These are phyloP conservation scores for Vaccinium vitisidaea DNA, from an alignment of 148 eudicot genomes.

Conservation along the genomic window DNA sequence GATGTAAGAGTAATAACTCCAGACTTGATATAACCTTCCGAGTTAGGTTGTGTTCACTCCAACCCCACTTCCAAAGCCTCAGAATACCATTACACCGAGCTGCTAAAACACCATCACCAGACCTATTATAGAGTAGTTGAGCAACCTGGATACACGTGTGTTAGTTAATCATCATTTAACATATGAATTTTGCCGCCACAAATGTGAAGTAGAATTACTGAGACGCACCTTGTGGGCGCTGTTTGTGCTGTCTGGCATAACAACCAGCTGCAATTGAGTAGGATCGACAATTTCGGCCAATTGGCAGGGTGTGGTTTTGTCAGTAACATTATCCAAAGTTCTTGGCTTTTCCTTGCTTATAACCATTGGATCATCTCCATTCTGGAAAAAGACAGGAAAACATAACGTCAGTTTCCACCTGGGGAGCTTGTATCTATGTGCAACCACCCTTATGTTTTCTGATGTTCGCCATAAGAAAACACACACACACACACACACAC, in stretches of 20 bases:
- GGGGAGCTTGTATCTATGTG: background rate
- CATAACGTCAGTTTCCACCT: background rate
- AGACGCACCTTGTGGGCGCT: constrained; percentile 56
- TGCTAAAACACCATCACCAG: constrained; percentile 76
- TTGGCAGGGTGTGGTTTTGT: constrained; percentile 75
- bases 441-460: no score
- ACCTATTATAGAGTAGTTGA: constrained; percentile 74
- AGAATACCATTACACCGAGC: constrained; percentile 69
- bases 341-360: constrained; percentile 68
- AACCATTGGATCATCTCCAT: constrained; percentile 58
- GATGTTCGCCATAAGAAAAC: no score
- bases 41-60: constrained; percentile 69
- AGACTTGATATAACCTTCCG: constrained; percentile 54
- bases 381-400: constrained; percentile 31
- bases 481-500: no score
- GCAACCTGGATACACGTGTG: constrained; percentile 48
- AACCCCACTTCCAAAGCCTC: constrained; percentile 77
- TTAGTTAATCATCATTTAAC: background rate
- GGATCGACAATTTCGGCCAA: constrained; percentile 73
- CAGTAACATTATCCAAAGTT: constrained; percentile 57
- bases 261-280: constrained; percentile 68
- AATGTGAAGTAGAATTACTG: constrained; percentile 13
- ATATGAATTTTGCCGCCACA: background rate
- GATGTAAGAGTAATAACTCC: background rate
- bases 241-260: constrained; percentile 73